Percentiles rank a stretch among this genome's conserved stretches.
These are phyloP conservation scores for Stenocarpella maydis DNA, from an alignment of 2,329 filamentous ascomycete species.

Conservation along the genomic window DNA sequence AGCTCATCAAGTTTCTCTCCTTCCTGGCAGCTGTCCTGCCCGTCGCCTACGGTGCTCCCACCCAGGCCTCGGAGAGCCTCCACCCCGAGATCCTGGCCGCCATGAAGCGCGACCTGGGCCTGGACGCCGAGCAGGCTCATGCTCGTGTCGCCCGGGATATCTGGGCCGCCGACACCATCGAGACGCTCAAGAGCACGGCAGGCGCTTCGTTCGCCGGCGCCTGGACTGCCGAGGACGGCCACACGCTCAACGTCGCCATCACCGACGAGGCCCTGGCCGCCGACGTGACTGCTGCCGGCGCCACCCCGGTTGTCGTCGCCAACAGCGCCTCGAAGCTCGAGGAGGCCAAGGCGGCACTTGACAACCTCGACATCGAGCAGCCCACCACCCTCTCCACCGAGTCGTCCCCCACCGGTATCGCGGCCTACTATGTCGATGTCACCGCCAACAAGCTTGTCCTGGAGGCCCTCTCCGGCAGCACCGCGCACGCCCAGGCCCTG, in stretches of 20 bases:
- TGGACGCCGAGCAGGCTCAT: conserved; percentile 5
- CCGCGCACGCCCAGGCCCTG: conserved; percentile 9
- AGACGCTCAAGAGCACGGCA: not conserved
- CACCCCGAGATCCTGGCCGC: conserved; percentile 19
- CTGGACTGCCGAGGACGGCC: not conserved
- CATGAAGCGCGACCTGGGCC: conserved; percentile 13
- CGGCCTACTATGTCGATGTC: conserved; percentile 9
- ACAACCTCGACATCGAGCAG: not conserved
- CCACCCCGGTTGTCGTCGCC: not conserved
- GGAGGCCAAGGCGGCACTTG: not conserved
- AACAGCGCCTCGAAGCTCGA: conserved; percentile 15
- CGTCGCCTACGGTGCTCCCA: conserved; percentile 13
- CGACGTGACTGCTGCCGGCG: conserved; percentile 9
- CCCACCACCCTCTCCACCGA: not conserved
- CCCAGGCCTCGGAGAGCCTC: not conserved
- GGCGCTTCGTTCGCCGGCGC: not conserved
- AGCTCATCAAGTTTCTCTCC: conserved; percentile 2
- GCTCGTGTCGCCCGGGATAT: conserved; percentile 10
- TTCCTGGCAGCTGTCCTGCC: conserved; percentile 18
- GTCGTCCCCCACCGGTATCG: not conserved
- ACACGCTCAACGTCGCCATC: not conserved
- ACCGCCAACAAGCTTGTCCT: conserved; percentile 24
- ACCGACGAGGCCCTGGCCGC: conserved; percentile 9
- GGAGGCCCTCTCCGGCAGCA: conserved; percentile 6
- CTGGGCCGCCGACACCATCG: not conserved